Evolutionary conservation across 805 yeast genomes (phyloP).

Genomic region (Brettanomyces naardenensis): DNA sequence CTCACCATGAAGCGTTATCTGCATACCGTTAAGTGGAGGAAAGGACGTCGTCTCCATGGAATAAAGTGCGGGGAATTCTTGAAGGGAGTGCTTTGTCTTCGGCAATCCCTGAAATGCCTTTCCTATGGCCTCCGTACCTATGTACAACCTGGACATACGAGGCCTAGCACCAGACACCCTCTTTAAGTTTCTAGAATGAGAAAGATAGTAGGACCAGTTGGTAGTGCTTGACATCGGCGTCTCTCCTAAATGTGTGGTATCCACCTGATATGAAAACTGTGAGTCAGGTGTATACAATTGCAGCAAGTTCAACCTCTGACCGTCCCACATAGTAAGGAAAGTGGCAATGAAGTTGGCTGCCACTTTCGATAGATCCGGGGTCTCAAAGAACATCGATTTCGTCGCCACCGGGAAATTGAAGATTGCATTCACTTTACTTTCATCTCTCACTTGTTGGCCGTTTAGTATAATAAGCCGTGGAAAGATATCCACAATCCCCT

Average conservation of each 20-base stretch:
- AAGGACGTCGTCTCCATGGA: slow-evolving; percentile 73
- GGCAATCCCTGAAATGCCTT: slow-evolving; percentile 64
- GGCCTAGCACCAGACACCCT: slow-evolving; percentile 49
- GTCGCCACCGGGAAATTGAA: slow-evolving; percentile 47
- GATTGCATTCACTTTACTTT: slow-evolving; percentile 42
- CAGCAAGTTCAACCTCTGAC: slow-evolving; percentile 60
- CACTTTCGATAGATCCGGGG: slow-evolving; percentile 55
- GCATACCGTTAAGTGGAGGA: slow-evolving; percentile 67
- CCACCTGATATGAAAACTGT: slow-evolving; percentile 75
- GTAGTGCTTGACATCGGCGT: slow-evolving; percentile 6
- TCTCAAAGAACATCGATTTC: slow-evolving; percentile 75
- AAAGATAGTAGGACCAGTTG: slow-evolving; percentile 60
- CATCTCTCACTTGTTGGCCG: slow-evolving; percentile 73
- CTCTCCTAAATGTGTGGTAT: slow-evolving; percentile 43
- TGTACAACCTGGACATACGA: slow-evolving; percentile 49
- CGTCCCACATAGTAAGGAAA: slow-evolving; percentile 76
- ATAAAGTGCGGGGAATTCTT: slow-evolving; percentile 54
- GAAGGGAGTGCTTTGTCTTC: slow-evolving; percentile 63
- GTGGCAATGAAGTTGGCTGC: slow-evolving; percentile 75
- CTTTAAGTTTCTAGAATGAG: slow-evolving; percentile 69
- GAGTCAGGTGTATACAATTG: slow-evolving; percentile 75
- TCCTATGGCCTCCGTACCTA: slow-evolving; percentile 63
- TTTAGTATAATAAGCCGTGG: slow-evolving; percentile 78
- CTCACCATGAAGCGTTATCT: slow-evolving; percentile 77
- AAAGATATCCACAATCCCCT: slow-evolving; percentile 61